Evolutionary conservation across 768 basidiomycete genomes (phyloP), one percentile per base, ranked within the genome.

Genomic region (Lentinus tigrinus): DNA sequence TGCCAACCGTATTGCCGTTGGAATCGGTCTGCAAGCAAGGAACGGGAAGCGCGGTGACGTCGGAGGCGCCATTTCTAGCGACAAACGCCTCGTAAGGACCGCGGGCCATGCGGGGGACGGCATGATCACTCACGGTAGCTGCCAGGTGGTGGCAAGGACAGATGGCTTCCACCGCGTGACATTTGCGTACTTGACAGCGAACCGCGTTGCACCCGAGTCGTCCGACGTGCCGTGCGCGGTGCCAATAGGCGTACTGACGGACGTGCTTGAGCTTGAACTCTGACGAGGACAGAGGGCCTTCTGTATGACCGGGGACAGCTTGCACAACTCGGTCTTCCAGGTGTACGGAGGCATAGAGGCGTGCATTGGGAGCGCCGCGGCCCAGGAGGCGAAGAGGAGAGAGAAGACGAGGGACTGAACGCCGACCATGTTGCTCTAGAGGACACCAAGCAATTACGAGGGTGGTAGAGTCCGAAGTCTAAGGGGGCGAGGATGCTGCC

Each of bases 111-210:
- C 9, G 31, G 26, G 9, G 50, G 34, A 24, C 48, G 46, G 28
- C 14, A 28, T 48, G 24, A 40, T 54, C n/a, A 74, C 85, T 66
- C 67, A 90, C 89, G 88, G 85, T 39, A 87, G 75, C 54, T 70
- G 63, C 89, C 89, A 91, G 10, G 73, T 67, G 0, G 80, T 77
- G 2, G 75, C 81, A 2, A 85, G 64, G 3, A 76, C 71, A 1
- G 89, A 85, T 6, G 79, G 74, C 43, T 75, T 70, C 85, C 87
- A 92, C 55, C 89, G 78, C 14, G 74, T 59, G 6, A 86, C 85
- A 55, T 75, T 75, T 8, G 83, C 89, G 68, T 92, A 92, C 65
- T 78, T 85, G 56, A 87, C 88, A 31, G 81, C 68, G 67, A 85
- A 91, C 40, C 88, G 77, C 50, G 74, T 70, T 26, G 78, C 83